These are phyloP conservation scores for Kokia cookei DNA, from an alignment of 441 rosid species.

Conservation along the genomic window DNA sequence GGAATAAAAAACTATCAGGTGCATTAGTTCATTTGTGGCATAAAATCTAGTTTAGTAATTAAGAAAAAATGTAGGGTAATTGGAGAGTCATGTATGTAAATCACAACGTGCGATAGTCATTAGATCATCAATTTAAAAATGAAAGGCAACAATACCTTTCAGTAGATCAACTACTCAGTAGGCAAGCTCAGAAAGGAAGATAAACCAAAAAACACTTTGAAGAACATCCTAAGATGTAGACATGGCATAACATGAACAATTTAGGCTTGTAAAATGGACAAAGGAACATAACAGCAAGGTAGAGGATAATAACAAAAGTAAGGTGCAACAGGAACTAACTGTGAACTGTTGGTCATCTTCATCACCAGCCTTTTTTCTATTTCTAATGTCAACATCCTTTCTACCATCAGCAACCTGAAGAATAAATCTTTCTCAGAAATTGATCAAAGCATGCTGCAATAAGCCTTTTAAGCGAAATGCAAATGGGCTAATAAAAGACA, in stretches of 20 bases:
- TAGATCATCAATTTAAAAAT: background rate
- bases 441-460: background rate
- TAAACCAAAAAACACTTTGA: background rate
- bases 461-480: background rate
- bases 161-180: background rate
- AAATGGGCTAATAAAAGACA: constrained; percentile 14
- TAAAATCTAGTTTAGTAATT: background rate
- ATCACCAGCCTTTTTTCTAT: constrained; percentile 73
- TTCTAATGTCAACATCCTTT: constrained; percentile 71
- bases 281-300: background rate
- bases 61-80: background rate
- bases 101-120: background rate
- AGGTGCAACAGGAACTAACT: constrained; percentile 33
- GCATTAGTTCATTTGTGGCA: background rate
- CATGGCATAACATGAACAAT: background rate
- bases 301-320: background rate
- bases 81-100: background rate
- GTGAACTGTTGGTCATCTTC: constrained; percentile 81
- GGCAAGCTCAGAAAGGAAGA: background rate
- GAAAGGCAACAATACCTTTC: background rate
- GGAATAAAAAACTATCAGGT: background rate
- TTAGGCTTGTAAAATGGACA: background rate
- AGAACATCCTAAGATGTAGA: background rate
- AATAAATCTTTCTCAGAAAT: constrained; percentile 13
- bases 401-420: constrained; percentile 78